Percentiles rank a stretch among this genome's conserved stretches.
These are phyloP conservation scores for Aegilops tauschii DNA, from an alignment of 176 grass and related monocot genomes.

Conservation along the genomic window DNA sequence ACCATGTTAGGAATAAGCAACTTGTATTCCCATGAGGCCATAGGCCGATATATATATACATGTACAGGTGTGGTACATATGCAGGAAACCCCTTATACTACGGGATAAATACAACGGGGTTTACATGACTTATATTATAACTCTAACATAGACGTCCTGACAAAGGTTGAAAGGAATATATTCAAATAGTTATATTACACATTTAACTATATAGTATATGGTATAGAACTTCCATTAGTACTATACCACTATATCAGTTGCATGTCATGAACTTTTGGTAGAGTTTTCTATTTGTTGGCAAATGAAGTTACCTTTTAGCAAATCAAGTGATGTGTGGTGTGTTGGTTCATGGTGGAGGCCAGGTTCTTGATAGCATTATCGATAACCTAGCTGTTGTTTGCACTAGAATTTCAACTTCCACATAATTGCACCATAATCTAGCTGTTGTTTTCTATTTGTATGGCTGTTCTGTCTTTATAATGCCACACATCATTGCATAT, in stretches of 20 bases:
- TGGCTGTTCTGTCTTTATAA: background rate
- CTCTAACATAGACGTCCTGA: background rate
- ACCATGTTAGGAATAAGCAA: no score
- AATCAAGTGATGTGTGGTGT: no score
- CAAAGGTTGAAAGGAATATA: background rate
- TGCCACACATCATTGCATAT: background rate
- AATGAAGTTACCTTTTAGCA: no score
- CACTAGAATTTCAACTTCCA: conserved; percentile 6
- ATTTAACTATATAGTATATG: background rate
- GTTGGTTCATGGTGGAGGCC: no score
- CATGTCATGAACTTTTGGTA: background rate
- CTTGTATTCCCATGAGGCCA: no score
- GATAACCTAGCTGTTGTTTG: background rate
- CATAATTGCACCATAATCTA: background rate
- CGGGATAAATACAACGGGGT: no score
- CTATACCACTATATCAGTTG: background rate
- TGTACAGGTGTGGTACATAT: no score
- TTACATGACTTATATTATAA: no score
- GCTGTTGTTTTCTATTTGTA: background rate
- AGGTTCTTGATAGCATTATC: background rate
- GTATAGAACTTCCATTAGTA: background rate
- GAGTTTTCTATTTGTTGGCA: background rate
- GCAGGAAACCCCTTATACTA: no score
- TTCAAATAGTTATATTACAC: background rate
- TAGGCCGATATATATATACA: no score